Conservation (phyloP, 2,329 filamentous ascomycete species). For the Arthrobotrys musiformis region DNA sequence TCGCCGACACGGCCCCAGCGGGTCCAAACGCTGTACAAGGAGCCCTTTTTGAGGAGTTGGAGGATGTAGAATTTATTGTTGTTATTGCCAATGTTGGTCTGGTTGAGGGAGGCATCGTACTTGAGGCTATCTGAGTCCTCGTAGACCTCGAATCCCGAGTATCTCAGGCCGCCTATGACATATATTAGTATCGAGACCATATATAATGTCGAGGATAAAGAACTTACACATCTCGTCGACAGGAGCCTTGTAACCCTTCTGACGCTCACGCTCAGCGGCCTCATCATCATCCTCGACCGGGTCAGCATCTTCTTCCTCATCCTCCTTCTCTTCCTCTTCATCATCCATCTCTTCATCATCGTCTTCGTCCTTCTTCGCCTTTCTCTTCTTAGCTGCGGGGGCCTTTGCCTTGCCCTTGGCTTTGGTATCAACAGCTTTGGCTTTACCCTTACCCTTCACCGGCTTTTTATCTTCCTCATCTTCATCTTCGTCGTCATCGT, state of each 20-base stretch:
- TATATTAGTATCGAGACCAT: conserved; percentile 57
- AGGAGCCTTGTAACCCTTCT: conserved; percentile 60
- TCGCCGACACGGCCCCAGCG: conserved; percentile 83
- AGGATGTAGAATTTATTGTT: conserved; percentile 77
- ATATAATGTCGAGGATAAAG: neutral
- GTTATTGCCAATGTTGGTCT: conserved; percentile 76
- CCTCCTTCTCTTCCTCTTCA: conserved; percentile 32
- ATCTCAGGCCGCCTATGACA: conserved; percentile 60
- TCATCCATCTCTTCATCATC: conserved; percentile 57
- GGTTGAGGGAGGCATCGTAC: conserved; percentile 82
- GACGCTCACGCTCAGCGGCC: conserved; percentile 54
- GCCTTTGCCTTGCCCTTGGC: conserved; percentile 45
- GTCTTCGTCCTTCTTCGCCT: conserved; percentile 59
- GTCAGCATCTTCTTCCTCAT: conserved; percentile 18
- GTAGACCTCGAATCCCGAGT: conserved; percentile 68
- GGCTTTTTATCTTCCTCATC: conserved; percentile 48
- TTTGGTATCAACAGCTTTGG: conserved; percentile 14
- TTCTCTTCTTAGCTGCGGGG: conserved; percentile 49
- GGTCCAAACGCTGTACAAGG: conserved; percentile 73
- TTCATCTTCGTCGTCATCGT: conserved; percentile 51
- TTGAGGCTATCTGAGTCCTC: conserved; percentile 74
- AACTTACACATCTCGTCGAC: conserved; percentile 56
- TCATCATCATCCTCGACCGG: conserved; percentile 42
- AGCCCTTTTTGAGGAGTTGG: conserved; percentile 67
- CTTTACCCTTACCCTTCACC: conserved; percentile 45